A percentile compares a stretch with the other conserved stretches of the same genome.
Conservation (phyloP, 2,329 filamentous ascomycete genomes). For the Fusarium proliferatum region DNA sequence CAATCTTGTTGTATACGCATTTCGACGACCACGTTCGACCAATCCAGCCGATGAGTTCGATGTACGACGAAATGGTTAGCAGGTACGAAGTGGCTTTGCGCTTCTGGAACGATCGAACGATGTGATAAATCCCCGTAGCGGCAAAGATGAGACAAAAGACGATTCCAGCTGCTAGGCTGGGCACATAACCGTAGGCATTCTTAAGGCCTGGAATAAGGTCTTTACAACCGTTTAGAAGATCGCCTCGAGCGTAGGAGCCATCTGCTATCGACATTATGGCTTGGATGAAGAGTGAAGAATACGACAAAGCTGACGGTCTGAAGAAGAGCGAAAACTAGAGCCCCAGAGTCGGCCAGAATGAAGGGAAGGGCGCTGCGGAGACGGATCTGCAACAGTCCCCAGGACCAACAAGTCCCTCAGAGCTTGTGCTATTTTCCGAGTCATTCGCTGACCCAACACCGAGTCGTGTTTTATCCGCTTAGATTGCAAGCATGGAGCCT, state of each 20-base stretch:
- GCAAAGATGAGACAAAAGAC: constrained; percentile 36
- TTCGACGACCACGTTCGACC: constrained; percentile 59
- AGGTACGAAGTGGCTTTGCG: constrained; percentile 34
- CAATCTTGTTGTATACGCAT: constrained; percentile 60
- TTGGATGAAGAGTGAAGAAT: background rate
- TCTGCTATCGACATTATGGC: constrained; percentile 25
- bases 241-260: constrained; percentile 32
- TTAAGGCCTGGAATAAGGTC: constrained; percentile 27
- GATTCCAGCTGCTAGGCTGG: constrained; percentile 33
- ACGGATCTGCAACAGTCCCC: background rate
- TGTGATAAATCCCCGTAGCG: constrained; percentile 26
- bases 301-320: background rate
- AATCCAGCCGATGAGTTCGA: constrained; percentile 60
- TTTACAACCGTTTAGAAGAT: constrained; percentile 36
- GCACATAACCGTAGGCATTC: constrained; percentile 39
- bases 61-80: constrained; percentile 26
- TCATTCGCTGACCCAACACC: background rate
- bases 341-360: background rate
- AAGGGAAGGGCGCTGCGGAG: background rate
- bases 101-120: constrained; percentile 35
- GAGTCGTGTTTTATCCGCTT: background rate
- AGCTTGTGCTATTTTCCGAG: background rate
- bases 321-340: background rate
- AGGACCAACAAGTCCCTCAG: constrained; percentile 14
- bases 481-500: constrained; percentile 1